Percentiles rank a stretch among this genome's conserved stretches.
Evolutionary conservation across 192 early-diverging fungal genomes (phyloP).

Genomic region (Gaertneriomyces sp.): DNA sequence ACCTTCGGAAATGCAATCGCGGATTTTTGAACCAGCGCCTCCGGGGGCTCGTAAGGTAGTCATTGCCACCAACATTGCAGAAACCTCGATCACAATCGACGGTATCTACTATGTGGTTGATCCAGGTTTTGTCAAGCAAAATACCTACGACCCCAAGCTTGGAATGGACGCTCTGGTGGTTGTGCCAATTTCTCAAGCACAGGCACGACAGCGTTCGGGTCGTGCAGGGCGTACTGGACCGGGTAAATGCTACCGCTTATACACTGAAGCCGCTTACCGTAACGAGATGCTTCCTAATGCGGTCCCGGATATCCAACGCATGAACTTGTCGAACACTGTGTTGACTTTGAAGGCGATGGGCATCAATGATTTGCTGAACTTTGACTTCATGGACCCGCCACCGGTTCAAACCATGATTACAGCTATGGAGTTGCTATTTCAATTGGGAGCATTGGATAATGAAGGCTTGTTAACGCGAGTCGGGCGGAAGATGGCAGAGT

Average conservation of each 20-base stretch:
- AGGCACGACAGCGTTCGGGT: slow-evolving; percentile 90
- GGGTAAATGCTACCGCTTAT: slow-evolving; percentile 95
- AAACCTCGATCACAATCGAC: slow-evolving; percentile 97
- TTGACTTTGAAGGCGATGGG: slow-evolving; percentile 92
- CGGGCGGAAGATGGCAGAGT: slow-evolving; percentile 98
- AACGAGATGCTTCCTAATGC: slow-evolving; percentile 96
- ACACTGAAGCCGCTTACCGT: slow-evolving; percentile 83
- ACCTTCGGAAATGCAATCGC: slow-evolving; percentile 92
- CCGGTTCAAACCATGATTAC: slow-evolving; percentile 87
- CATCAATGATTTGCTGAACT: slow-evolving; percentile 93
- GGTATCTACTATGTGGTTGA: slow-evolving; percentile 97
- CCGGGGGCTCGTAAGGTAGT: slow-evolving; percentile 92
- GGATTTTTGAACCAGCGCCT: slow-evolving; percentile 97
- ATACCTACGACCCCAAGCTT: slow-evolving; percentile 88
- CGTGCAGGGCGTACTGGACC: slow-evolving; percentile 95
- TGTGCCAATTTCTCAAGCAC: slow-evolving; percentile 89
- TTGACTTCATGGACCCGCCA: slow-evolving; percentile 99
- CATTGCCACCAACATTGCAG: slow-evolving; percentile 98
- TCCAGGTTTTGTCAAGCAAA: slow-evolving; percentile 96
- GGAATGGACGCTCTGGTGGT: slow-evolving; percentile 98
- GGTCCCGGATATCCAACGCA: slow-evolving; percentile 94
- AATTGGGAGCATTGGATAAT: slow-evolving; percentile 86
- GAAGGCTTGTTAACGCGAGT: slow-evolving; percentile 89
- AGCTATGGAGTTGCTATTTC: slow-evolving; percentile 87
- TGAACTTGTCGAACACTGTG: slow-evolving; percentile 87